Evolutionary conservation across 306 rosid genomes (phyloP).

Genomic region (Glycine latifolia): DNA sequence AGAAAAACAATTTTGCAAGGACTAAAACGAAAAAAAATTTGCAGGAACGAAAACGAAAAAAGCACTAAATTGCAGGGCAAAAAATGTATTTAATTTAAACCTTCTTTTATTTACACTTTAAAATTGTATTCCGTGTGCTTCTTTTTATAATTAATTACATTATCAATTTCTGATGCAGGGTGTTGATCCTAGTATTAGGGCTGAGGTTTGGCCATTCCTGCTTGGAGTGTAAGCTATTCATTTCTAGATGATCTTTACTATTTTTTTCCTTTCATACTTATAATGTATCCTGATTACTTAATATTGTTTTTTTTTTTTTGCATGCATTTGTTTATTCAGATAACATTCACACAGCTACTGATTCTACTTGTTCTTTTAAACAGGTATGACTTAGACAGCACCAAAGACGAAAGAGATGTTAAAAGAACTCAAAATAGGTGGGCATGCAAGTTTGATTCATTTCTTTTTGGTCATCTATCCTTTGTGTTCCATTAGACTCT

Average conservation of each 20-base stretch:
- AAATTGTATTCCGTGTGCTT: constrained; percentile 24
- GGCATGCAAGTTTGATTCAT: constrained; percentile 31
- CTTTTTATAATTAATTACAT: constrained; percentile 42
- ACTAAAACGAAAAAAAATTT: too few relatives aligned
- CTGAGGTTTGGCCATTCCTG: constrained; percentile 97
- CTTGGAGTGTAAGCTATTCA: constrained; percentile 92
- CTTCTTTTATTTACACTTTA: constrained; percentile 8
- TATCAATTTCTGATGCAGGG: constrained; percentile 67
- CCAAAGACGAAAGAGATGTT: constrained; percentile 78
- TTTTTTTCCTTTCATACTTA: constrained; percentile 29
- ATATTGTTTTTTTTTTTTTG: constrained; percentile 21
- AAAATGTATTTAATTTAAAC: too few relatives aligned
- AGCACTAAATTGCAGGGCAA: too few relatives aligned
- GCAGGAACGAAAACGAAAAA: too few relatives aligned
- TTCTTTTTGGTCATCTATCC: neutral
- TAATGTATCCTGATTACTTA: constrained; percentile 19
- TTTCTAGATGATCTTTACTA: constrained; percentile 25
- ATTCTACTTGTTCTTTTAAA: constrained; percentile 47
- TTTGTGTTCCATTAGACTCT: constrained; percentile 21
- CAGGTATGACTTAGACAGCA: constrained; percentile 87
- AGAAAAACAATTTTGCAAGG: too few relatives aligned
- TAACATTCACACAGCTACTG: constrained; percentile 42
- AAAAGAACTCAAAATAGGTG: constrained; percentile 80
- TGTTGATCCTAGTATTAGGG: constrained; percentile 88
- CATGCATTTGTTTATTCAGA: constrained; percentile 14